Conservation (phyloP, 345 rosid genomes). For the Combretum micranthum region DNA sequence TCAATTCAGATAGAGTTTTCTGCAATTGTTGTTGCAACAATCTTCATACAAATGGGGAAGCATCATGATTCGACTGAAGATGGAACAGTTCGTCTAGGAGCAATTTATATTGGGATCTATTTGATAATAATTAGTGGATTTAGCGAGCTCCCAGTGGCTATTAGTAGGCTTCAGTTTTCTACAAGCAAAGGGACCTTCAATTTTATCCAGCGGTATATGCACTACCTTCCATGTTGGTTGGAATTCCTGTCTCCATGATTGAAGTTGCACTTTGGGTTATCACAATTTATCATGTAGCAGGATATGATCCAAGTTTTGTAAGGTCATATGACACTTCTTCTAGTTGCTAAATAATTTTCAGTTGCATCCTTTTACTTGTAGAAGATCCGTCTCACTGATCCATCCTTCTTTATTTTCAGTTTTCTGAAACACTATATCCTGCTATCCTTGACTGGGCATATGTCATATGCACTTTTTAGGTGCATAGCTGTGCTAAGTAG, state of each 20-base stretch:
- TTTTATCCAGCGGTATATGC: slow-evolving; percentile 16
- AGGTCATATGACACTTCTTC: slow-evolving; percentile 10
- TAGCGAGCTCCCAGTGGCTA: slow-evolving; percentile 8
- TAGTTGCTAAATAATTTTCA: neutral
- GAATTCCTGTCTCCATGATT: slow-evolving; percentile 11
- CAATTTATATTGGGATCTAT: slow-evolving; percentile 6
- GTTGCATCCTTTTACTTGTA: neutral
- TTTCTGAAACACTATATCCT: slow-evolving; percentile 30
- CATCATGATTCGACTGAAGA: slow-evolving; percentile 8
- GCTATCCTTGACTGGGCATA: slow-evolving; percentile 28
- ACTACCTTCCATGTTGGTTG: slow-evolving; percentile 12
- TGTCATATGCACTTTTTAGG: slow-evolving; percentile 35
- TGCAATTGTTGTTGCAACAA: slow-evolving; percentile 9
- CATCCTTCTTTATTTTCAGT: slow-evolving; percentile 16
- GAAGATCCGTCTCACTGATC: neutral
- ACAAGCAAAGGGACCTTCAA: slow-evolving; percentile 14
- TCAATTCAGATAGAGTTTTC: slow-evolving; percentile 6
- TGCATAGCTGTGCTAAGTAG: slow-evolving; percentile 36
- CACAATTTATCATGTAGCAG: slow-evolving; percentile 17
- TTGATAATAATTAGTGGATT: slow-evolving; percentile 4
- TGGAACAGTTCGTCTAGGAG: slow-evolving; percentile 3
- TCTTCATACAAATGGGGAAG: neutral
- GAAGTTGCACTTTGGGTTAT: slow-evolving; percentile 9
- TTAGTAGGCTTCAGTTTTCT: slow-evolving; percentile 15
- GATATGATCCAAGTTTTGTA: slow-evolving; percentile 16